Evolutionary conservation across 306 rosid genomes (phyloP), one percentile per base, ranked within the genome.

Genomic region (Sophora flavescens): DNA sequence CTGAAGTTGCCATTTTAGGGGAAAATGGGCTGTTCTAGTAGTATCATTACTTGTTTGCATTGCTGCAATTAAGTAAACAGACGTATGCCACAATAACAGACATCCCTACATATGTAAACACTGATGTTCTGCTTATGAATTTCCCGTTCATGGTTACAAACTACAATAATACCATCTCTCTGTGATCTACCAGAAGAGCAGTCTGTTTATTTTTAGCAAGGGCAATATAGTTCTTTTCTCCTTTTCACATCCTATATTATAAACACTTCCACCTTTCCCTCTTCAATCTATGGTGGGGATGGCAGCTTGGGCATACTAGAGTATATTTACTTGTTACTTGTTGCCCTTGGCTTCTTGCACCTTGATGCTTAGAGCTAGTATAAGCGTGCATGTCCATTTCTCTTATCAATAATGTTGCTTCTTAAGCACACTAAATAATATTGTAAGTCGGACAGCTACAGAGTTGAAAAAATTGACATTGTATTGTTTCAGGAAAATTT

Each of bases 401-500:
- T n/a, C 42, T 51, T 50, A 16, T 10, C 38, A 60, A 52, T 76
- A 53, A 52, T 44, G 22, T n/a, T 61, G 63, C 63, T 56, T 14
- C 70, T 22, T 51, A 35, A n/a, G n/a, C n/a, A n/a, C n/a, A n/a
- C n/a, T n/a, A n/a, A n/a, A n/a, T n/a, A n/a, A n/a, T n/a, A n/a
- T n/a, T n/a, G 68, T 28, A 68, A 64, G 66, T 51, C 60, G 35
- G 70, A 51, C 26, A 70, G 63, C 28, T 75, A 17, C 22, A 42
- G 52, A 44, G 63, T 70, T 76, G 64, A 33, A 78, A 59, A 62
- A 16, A 50, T 45, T 72, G 56, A 70, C 73, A 54, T 58, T 56
- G 33, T 76, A 36, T 59, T 56, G 62, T 89, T 85, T 79, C 88
- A 95, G 99, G 96, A 88, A 83, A 92, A 75, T 95, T 92, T 73